Base-by-base conservation (phyloP, 257 asterid species). In the Plantago ovata region DNA sequence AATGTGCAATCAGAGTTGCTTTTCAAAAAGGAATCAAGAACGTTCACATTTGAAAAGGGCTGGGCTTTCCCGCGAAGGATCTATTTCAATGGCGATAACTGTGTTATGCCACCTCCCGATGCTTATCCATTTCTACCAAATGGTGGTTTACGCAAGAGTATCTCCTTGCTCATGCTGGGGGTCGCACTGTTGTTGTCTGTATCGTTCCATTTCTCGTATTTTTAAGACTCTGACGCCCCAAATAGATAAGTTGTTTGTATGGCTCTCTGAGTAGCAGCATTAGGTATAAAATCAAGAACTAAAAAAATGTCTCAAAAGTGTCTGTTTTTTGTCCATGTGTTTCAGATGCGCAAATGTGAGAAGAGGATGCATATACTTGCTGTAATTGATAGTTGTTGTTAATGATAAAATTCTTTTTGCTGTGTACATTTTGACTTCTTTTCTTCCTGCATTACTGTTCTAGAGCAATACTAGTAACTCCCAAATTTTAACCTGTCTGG, bases 81-180 rank as follows among this genome's bases (percentile, higher is more conserved):
- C 22, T 85, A 89, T 63, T 89, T 89, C 83, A 89, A 85, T 22
- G 96, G 94, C 4, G 96, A 89, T 57, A 89, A 85, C 63, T 89
- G 96, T 62, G 95, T 85, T 38, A 85, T 89, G 95, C 95, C 97
- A 5, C 90, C 94, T 53, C 93, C 97, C 1, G 86, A 86, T 54
- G 69, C 76, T 14, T 89, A 89, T 69, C 97, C 97, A 0, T 80
- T 60, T 56, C 79, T 89, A 54, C 95, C 97, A 45, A 89, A 86
- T 48, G 66, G 77, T 58, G 53, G 92, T 75, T 53, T 79, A 14
- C 75, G 72, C 10, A 49, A 56, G 66, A 71, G 40, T 11, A 20
- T 66, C 70, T 61, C 94, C 58, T 58, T 78, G 41, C 64, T 78
- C 28, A 53, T 68, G 69, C 73, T 84, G 56, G 21, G 65, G 42